phyloP scores from a whole-genome alignment of 2,329 filamentous ascomycete species.

The Cordyceps cateniannulata region DNA sequence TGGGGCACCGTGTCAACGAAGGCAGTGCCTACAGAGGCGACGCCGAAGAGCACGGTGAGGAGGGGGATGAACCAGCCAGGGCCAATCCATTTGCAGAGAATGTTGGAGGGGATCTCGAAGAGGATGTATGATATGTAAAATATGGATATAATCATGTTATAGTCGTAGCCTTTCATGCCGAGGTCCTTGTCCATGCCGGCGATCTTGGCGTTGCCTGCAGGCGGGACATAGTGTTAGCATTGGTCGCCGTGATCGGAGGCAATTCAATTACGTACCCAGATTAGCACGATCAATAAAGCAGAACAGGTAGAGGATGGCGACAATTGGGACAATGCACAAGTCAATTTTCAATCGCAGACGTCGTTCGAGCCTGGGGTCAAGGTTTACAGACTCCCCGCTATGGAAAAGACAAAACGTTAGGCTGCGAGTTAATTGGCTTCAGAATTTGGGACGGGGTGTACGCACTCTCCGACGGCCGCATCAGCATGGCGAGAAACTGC shows the following conservation, averaged over 20 bases:
- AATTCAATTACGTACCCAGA: conserved; percentile 45
- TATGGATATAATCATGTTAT: conserved; percentile 59
- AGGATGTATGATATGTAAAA: conserved; percentile 71
- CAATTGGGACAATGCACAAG: conserved; percentile 57
- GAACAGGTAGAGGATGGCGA: conserved; percentile 61
- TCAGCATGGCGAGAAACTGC: not conserved
- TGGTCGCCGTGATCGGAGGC: not conserved
- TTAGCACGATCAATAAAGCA: conserved; percentile 73
- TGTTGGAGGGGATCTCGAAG: conserved; percentile 63
- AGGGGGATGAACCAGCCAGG: conserved; percentile 65
- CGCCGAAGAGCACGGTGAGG: conserved; percentile 56
- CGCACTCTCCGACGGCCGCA: not conserved
- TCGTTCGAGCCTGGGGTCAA: conserved; percentile 51
- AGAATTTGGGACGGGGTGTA: not conserved
- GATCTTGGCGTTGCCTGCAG: conserved; percentile 58
- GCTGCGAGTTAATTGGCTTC: not conserved
- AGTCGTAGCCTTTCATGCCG: conserved; percentile 54
- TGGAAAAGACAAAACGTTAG: conserved; percentile 27
- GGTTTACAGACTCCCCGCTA: conserved; percentile 43
- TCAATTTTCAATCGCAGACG: conserved; percentile 59
- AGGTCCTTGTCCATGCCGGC: conserved; percentile 60
- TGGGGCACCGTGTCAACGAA: conserved; percentile 51
- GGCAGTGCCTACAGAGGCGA: conserved; percentile 57
- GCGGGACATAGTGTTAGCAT: not conserved
- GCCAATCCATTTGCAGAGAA: conserved; percentile 64